phyloP scores from a whole-genome alignment of 768 basidiomycete species.

The Boletus insuetus region DNA sequence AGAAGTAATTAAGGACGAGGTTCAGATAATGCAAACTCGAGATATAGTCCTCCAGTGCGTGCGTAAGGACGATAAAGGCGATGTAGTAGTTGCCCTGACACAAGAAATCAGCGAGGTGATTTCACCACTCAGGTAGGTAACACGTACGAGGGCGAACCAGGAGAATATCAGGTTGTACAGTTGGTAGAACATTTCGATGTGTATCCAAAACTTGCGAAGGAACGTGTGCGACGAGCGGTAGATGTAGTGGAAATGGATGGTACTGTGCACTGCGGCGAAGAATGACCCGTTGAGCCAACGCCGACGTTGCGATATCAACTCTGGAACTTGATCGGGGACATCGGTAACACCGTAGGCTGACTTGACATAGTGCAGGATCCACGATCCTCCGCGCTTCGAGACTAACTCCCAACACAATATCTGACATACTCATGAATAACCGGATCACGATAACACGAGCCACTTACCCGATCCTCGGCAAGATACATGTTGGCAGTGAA shows the following conservation, averaged over 20 bases:
- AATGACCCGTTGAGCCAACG: conserved; percentile 98
- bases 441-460: neutral
- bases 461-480: conserved; percentile 76
- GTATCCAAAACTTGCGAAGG: conserved; percentile 88
- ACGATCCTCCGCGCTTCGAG: conserved; percentile 85
- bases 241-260: conserved; percentile 91
- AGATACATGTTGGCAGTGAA: conserved; percentile 98
- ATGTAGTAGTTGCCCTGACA: conserved; percentile 86
- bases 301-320: conserved; percentile 90
- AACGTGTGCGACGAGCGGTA: conserved; percentile 87
- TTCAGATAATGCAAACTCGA: conserved; percentile 71
- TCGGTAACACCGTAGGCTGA: conserved; percentile 91
- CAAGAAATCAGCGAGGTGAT: neutral
- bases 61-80: conserved; percentile 75
- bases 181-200: conserved; percentile 91
- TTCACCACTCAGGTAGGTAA: neutral
- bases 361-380: conserved; percentile 96
- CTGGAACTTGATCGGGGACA: conserved; percentile 93
- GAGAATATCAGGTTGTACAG: conserved; percentile 88
- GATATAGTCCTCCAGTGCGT: conserved; percentile 65
- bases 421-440: conserved; percentile 34
- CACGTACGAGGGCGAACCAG: conserved; percentile 78
- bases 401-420: conserved; percentile 98
- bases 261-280: conserved; percentile 93
- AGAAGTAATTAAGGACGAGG: conserved; percentile 78